Evolutionary conservation across 495 filamentous ascomycete genomes (phyloP).

Genomic region (Diplogelasinospora grovesii): DNA sequence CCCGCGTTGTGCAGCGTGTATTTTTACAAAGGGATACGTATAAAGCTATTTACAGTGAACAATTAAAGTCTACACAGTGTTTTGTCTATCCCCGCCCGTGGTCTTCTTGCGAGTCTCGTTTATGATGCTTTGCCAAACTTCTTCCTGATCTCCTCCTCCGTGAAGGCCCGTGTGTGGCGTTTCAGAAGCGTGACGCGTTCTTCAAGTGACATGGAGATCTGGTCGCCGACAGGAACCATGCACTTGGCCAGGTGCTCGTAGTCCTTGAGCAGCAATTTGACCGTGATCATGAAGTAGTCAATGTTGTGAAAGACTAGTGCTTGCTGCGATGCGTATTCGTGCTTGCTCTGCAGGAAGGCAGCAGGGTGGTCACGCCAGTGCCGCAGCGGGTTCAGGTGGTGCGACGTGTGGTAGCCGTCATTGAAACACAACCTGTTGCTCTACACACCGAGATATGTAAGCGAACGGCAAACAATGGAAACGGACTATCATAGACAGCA

Average conservation of each 20-base stretch:
- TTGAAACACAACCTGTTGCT: constrained; percentile 72
- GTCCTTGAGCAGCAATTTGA: constrained; percentile 54
- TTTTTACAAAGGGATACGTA: too few relatives aligned
- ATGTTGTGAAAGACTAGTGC: constrained; percentile 65
- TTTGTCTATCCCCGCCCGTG: too few relatives aligned
- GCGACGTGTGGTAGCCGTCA: constrained; percentile 73
- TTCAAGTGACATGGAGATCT: constrained; percentile 52
- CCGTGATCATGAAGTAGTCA: constrained; percentile 65
- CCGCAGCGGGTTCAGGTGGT: constrained; percentile 65
- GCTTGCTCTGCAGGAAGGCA: constrained; percentile 54
- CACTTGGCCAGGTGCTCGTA: constrained; percentile 57
- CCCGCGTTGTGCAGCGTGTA: too few relatives aligned
- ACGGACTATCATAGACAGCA: too few relatives aligned
- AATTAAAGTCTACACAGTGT: too few relatives aligned
- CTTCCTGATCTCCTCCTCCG: constrained; percentile 46
- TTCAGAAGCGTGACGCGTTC: constrained; percentile 56
- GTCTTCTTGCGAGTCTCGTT: too few relatives aligned
- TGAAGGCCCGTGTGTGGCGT: constrained; percentile 54
- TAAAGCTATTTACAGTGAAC: too few relatives aligned
- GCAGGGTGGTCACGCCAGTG: constrained; percentile 72
- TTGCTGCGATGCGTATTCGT: constrained; percentile 48
- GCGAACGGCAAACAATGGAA: too few relatives aligned
- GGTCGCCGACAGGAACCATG: constrained; percentile 59
- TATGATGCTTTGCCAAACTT: constrained; percentile 36
- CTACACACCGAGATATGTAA: constrained; percentile 27